Conservation (phyloP, 2,329 filamentous ascomycete genomes). For the Scedosporium dehoogii region DNA sequence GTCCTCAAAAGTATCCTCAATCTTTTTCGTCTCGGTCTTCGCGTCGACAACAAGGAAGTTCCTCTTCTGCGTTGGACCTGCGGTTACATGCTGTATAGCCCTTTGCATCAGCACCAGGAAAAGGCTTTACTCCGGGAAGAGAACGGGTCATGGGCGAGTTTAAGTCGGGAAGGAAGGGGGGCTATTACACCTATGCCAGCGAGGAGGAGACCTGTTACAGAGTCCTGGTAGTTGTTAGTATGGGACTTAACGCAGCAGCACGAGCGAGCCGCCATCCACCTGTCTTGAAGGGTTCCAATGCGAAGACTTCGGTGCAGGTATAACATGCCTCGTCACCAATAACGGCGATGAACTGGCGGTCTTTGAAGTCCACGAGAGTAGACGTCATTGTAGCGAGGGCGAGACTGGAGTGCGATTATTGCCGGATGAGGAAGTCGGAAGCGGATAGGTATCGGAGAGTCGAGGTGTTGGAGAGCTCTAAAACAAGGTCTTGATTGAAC, state of each 20-base stretch:
- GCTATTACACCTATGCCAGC: slow-evolving; percentile 78
- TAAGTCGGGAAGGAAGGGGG: neutral
- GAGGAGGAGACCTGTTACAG: slow-evolving; percentile 88
- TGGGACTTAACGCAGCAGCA: neutral
- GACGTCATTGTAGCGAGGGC: slow-evolving; percentile 27
- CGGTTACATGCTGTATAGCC: slow-evolving; percentile 67
- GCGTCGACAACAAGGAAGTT: slow-evolving; percentile 95
- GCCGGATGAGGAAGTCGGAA: neutral
- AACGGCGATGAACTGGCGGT: slow-evolving; percentile 91
- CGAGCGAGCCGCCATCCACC: neutral
- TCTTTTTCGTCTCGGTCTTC: slow-evolving; percentile 82
- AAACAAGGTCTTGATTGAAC: neutral
- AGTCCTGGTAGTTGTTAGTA: slow-evolving; percentile 56
- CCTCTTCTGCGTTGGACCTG: slow-evolving; percentile 80
- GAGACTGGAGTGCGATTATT: neutral
- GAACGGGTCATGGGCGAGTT: neutral
- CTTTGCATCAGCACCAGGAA: neutral
- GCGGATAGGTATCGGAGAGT: neutral
- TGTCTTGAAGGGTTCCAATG: too few relatives aligned
- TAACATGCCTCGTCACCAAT: slow-evolving; percentile 82
- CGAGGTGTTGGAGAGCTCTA: neutral
- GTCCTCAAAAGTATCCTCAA: slow-evolving; percentile 80
- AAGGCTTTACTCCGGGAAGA: neutral
- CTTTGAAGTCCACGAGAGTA: slow-evolving; percentile 55
- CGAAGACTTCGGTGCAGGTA: neutral